phyloP scores from a whole-genome alignment of 139 green algal species.

The Closterium sp. region DNA sequence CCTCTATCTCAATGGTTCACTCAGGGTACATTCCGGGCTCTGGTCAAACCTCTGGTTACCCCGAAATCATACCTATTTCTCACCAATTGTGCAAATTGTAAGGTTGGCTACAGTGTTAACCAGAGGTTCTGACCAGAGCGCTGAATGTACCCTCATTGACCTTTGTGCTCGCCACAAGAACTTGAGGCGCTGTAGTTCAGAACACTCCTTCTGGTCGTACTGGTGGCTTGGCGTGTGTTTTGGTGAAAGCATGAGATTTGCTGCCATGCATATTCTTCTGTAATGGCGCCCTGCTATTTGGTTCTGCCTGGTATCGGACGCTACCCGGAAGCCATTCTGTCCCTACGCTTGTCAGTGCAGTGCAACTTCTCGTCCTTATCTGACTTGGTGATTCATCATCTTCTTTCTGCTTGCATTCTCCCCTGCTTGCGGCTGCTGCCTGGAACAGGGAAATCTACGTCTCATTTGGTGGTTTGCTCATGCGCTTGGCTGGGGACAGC shows the following conservation, averaged over 20 bases:
- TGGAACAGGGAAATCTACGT: constrained; percentile 47
- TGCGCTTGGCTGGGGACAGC: constrained; percentile 83
- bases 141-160: too few species aligned
- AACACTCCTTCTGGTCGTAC: too few species aligned
- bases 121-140: too few species aligned
- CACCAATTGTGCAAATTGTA: too few species aligned
- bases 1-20: not conserved
- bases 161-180: too few species aligned
- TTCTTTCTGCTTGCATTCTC: not conserved
- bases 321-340: not conserved
- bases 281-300: not conserved
- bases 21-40: not conserved
- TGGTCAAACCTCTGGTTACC: not conserved
- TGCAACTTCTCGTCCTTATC: not conserved
- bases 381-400: not conserved
- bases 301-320: not conserved
- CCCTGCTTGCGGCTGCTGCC: not conserved
- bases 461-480: constrained; percentile 87
- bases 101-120: too few species aligned
- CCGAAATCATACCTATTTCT: too few species aligned
- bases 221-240: too few species aligned
- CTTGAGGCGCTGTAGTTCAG: too few species aligned
- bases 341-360: not conserved
- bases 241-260: too few species aligned
- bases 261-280: too few species aligned